Base-by-base conservation (phyloP, 495 filamentous ascomycete species). In the Corynascus novoguineensis region DNA sequence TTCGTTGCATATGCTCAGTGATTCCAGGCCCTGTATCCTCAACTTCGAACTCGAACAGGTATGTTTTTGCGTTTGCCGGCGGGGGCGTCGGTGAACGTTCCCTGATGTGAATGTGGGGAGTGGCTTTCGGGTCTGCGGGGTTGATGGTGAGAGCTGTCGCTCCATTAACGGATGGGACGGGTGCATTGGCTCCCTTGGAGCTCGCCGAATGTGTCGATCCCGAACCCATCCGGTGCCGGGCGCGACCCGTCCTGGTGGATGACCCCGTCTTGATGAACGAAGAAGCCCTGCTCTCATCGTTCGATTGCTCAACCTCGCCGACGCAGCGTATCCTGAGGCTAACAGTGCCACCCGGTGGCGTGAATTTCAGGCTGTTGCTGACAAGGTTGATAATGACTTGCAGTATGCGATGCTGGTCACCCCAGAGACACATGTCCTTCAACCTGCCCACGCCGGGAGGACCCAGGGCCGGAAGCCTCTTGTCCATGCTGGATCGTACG, bases 361-460 rank as follows among this genome's bases (percentile, higher is more conserved):
- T 97, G 64, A 97, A 97, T 66, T 97, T 97, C 14, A 96, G 74
- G 64, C 86, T 89, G 71, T 97, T 97, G 71, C 86, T 89, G 38
- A 96, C 89, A 14, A 97, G 78, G 65, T 97, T 97, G 74, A 96
- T 95, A 44, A 96, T 80, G 28, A 95, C 86, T 64, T 96, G 90
- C 12, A 95, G 71, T 29, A 96, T 90, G 27, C 92, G 79, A 62
- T 95, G 88, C 59, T 90, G 86, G 64, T 96, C 92, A n/a, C 91
- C 91, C 85, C 88, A 92, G 5, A 95, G 75, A 47, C 86, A 76
- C 77, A 81, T 79, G 56, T 92, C 86, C 64, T 85, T 87, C 32
- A 91, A 62, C 32, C 82, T 76, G 21, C 81, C 85, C 7, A 78
- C 75, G 10, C 86, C 85, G 22, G 73, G 69, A 1, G 85, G 84